Evolutionary conservation across 2,329 filamentous ascomycete species (phyloP).

Genomic region (Bipolaris sorokiniana): DNA sequence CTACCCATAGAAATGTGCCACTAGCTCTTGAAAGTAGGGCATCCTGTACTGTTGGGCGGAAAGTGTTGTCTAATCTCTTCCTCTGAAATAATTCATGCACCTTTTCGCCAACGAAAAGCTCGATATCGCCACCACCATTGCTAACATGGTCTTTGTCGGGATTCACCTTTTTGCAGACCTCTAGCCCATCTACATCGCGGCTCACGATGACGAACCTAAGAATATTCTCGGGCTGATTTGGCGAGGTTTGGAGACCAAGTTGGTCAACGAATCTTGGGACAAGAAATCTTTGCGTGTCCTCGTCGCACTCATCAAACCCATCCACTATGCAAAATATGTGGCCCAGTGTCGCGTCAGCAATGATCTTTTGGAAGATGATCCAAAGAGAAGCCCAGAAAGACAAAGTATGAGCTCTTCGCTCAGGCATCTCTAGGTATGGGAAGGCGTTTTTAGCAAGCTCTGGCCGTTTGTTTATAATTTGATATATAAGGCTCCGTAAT

Average conservation of each 20-base stretch:
- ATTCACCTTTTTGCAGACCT: neutral
- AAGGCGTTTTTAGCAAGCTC: neutral
- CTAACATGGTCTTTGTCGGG: neutral
- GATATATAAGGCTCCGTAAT: neutral
- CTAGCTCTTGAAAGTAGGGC: neutral
- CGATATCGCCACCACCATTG: neutral
- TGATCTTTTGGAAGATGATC: neutral
- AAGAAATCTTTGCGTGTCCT: neutral
- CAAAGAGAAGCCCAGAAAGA: neutral
- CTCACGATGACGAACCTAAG: neutral
- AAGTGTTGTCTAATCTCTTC: neutral
- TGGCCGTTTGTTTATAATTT: neutral
- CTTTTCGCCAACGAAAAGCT: neutral
- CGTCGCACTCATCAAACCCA: neutral
- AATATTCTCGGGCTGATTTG: neutral
- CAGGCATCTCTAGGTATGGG: neutral
- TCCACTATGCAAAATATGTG: neutral
- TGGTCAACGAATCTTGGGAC: neutral
- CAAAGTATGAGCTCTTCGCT: neutral
- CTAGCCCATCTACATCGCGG: neutral
- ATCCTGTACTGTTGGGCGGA: neutral
- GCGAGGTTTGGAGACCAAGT: neutral
- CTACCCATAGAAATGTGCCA: neutral
- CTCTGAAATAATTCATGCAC: neutral
- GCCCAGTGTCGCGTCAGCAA: neutral